These are phyloP conservation scores for Serendipita sp. DNA, from an alignment of 768 basidiomycete species.

Conservation along the genomic window DNA sequence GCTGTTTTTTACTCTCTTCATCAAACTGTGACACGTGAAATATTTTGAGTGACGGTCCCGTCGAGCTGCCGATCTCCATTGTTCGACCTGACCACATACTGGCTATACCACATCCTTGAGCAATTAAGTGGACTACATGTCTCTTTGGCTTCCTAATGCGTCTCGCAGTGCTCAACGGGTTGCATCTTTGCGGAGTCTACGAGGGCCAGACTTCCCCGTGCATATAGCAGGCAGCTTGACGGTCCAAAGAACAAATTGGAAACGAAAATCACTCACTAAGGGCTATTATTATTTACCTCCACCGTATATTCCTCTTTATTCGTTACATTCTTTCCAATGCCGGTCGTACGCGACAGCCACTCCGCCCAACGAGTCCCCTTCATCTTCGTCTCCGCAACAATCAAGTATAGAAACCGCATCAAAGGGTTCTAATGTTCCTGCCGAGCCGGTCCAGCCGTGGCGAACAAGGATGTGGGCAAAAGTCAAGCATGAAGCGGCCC, in stretches of 20 bases:
- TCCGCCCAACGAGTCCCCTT: not conserved
- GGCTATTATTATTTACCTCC: not conserved
- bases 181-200: not conserved
- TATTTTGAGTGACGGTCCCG: no score
- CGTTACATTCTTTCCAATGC: not conserved
- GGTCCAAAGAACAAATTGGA: not conserved
- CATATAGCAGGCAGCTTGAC: not conserved
- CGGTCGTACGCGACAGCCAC: not conserved
- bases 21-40: no score
- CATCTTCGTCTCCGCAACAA: not conserved
- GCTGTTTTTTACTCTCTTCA: no score
- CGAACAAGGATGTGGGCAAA: constrained; percentile 64
- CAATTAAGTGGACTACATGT: not conserved
- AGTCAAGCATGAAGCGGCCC: constrained; percentile 87
- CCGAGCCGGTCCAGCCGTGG: constrained; percentile 15
- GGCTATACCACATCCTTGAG: not conserved
- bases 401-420: not conserved
- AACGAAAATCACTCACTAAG: not conserved
- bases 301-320: not conserved
- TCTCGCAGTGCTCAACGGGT: constrained; percentile 1
- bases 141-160: constrained; percentile 1
- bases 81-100: no score
- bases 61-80: no score
- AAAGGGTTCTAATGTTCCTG: not conserved
- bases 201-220: not conserved